These are phyloP conservation scores for Porcisia hertigi DNA, from an alignment of 208 protist species.

Conservation along the genomic window DNA sequence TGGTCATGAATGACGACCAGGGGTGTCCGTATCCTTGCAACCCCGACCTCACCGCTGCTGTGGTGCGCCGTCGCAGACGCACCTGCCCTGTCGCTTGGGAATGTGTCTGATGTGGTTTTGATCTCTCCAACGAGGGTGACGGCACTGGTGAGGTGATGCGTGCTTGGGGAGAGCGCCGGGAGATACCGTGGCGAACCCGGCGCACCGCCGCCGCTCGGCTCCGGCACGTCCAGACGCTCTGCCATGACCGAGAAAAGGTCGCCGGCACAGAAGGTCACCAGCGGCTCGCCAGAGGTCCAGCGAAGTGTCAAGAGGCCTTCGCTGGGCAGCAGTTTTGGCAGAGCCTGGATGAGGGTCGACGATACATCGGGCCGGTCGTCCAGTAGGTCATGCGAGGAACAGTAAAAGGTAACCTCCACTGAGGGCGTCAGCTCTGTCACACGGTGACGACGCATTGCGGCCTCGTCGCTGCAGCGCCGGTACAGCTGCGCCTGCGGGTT, in stretches of 20 bases:
- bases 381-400: slow-evolving; percentile 16
- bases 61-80: neutral
- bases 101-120: neutral
- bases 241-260: slow-evolving; percentile 33
- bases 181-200: neutral
- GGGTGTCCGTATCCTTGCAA: neutral
- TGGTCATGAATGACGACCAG: slow-evolving; percentile 6
- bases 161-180: neutral
- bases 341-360: slow-evolving; percentile 10
- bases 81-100: neutral
- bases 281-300: slow-evolving; percentile 37
- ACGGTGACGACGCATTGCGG: slow-evolving; percentile 40
- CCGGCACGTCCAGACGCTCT: slow-evolving; percentile 12
- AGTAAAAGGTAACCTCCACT: slow-evolving; percentile 22
- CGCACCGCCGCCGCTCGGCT: neutral
- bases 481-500: slow-evolving; percentile 53
- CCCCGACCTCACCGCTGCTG: neutral
- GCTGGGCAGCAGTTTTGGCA: slow-evolving; percentile 28
- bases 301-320: slow-evolving; percentile 33
- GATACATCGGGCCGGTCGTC: slow-evolving; percentile 31
- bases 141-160: slow-evolving; percentile 13
- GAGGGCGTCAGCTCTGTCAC: slow-evolving; percentile 48
- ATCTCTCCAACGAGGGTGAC: neutral
- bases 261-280: slow-evolving; percentile 32
- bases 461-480: slow-evolving; percentile 53